These are phyloP conservation scores for barley (Hordeum vulgare) DNA, from an alignment of 176 grass and related monocot species.

Conservation along the genomic window MorexV3_pseudomolecules_assembly NC_058521.1:559270436-559270935, in stretches of 20 bases:
- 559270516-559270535: conserved; percentile 5
- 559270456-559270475: not conserved
- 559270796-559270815: not conserved
- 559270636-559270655: not conserved
- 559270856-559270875: not conserved
- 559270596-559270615: not conserved
- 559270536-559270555: not conserved
- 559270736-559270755: not conserved
- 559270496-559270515: not conserved
- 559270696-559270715: not conserved
- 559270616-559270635: not conserved
- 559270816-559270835: not conserved
- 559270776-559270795: not conserved
- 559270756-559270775: not conserved
- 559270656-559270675: not conserved
- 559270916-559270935: not conserved
- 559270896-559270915: not conserved
- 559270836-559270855: not conserved
- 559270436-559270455: not conserved
- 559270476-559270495: not conserved
- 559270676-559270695: not conserved
- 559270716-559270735: not conserved
- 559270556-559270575: not conserved
- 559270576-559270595: not conserved
- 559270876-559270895: not conserved